These are phyloP conservation scores for Bretziella fagacearum DNA, from an alignment of 2,329 filamentous ascomycete genomes.

Conservation along the genomic window DNA sequence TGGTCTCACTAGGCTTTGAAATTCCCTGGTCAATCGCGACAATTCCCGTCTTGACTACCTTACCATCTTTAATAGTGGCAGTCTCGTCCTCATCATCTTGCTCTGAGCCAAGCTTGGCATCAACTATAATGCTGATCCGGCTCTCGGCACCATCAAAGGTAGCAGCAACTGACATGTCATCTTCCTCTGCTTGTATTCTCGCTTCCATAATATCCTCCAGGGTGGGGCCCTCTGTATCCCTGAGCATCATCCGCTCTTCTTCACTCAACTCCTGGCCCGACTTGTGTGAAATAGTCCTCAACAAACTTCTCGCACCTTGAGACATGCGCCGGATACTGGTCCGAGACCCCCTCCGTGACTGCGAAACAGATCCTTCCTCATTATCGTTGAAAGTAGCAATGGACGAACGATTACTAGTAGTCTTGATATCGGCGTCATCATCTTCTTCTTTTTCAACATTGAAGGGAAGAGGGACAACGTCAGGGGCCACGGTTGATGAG, in stretches of 20 bases:
- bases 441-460: constrained; percentile 33
- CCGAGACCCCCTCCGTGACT: neutral
- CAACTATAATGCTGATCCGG: constrained; percentile 1
- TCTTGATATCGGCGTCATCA: constrained; percentile 9
- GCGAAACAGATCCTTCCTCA: constrained; percentile 19
- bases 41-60: neutral
- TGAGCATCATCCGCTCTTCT: constrained; percentile 16
- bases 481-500: constrained; percentile 29
- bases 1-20: constrained; percentile 15
- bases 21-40: neutral
- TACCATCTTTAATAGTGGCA: neutral
- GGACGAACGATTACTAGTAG: constrained; percentile 41
- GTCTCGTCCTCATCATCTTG: neutral
- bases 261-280: constrained; percentile 16
- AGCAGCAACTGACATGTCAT: constrained; percentile 37
- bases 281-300: constrained; percentile 28
- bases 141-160: constrained; percentile 32
- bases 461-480: constrained; percentile 50
- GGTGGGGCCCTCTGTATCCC: constrained; percentile 20
- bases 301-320: constrained; percentile 27
- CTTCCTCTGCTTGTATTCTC: constrained; percentile 17
- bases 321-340: constrained; percentile 30
- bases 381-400: constrained; percentile 47
- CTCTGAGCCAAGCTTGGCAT: neutral
- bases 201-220: constrained; percentile 30